Percentiles rank a stretch among this genome's conserved stretches.
These are phyloP conservation scores for Microsporum canis DNA, from an alignment of 2,329 filamentous ascomycete species.

Conservation along the genomic window DNA sequence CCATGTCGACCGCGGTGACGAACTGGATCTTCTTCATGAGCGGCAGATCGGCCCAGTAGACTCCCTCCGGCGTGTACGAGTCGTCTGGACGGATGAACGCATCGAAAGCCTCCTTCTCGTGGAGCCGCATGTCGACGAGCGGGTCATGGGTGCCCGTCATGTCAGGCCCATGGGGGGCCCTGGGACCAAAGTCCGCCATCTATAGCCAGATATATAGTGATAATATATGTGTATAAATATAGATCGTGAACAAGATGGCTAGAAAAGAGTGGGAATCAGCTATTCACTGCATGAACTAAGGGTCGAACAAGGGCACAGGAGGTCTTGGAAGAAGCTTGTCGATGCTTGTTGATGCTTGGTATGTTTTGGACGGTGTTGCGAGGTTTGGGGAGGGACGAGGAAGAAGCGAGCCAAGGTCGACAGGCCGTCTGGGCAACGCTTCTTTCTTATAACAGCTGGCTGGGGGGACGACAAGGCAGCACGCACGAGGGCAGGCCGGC, in stretches of 20 bases:
- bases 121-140: constrained; percentile 42
- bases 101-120: constrained; percentile 57
- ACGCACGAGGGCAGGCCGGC: neutral
- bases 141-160: constrained; percentile 36
- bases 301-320: neutral
- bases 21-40: constrained; percentile 60
- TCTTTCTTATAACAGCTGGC: neutral
- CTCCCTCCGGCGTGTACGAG: constrained; percentile 67
- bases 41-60: constrained; percentile 87
- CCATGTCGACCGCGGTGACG: constrained; percentile 59
- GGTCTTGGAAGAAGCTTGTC: neutral
- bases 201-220: neutral
- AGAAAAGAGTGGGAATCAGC: neutral
- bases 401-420: neutral
- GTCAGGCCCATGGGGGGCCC: constrained; percentile 39
- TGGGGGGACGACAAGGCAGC: neutral
- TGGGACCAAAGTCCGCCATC: constrained; percentile 31
- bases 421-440: neutral
- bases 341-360: neutral
- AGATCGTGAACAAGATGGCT: neutral
- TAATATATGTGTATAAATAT: neutral
- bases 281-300: neutral
- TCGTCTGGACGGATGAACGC: constrained; percentile 79
- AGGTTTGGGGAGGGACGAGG: neutral
- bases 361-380: neutral